Evolutionary conservation across 164 flowering plant genomes (phyloP).

Genomic region (Brasenia schreberi): DNA sequence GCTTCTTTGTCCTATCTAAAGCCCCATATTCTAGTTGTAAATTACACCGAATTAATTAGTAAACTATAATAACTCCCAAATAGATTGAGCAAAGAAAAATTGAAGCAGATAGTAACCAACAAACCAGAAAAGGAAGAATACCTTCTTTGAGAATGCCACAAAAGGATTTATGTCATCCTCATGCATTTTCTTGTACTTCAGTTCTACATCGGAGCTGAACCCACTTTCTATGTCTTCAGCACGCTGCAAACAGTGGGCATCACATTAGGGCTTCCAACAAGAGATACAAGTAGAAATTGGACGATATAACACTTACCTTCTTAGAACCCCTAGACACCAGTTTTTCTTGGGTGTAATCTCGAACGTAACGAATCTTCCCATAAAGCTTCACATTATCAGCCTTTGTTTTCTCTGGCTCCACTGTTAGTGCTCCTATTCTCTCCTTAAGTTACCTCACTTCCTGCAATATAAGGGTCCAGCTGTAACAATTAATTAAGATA

Average conservation of each 20-base stretch:
- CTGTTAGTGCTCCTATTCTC: conserved; percentile 58
- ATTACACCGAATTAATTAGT: neutral
- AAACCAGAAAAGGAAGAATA: conserved; percentile 6
- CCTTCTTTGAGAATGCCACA: conserved; percentile 99
- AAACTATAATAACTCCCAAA: neutral
- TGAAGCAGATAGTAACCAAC: neutral
- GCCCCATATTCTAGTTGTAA: neutral
- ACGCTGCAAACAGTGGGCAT: conserved; percentile 30
- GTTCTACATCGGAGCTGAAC: conserved; percentile 87
- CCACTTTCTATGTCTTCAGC: conserved; percentile 94
- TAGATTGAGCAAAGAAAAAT: neutral
- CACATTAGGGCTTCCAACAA: neutral
- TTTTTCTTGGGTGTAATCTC: conserved; percentile 89
- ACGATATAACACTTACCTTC: conserved; percentile 34
- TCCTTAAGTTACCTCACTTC: conserved; percentile 89
- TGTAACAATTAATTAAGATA: too few relatives aligned
- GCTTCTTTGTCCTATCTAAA: neutral
- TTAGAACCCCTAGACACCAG: conserved; percentile 91
- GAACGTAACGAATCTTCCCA: conserved; percentile 97
- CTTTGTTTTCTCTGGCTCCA: conserved; percentile 77
- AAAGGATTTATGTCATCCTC: conserved; percentile 99
- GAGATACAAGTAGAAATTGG: neutral
- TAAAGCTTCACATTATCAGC: conserved; percentile 97
- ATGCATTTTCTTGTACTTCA: conserved; percentile 94
- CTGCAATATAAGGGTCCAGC: conserved; percentile 18